Evolutionary conservation across 2,329 filamentous ascomycete species (phyloP).

Genomic region (Aspergillus flavus): DNA sequence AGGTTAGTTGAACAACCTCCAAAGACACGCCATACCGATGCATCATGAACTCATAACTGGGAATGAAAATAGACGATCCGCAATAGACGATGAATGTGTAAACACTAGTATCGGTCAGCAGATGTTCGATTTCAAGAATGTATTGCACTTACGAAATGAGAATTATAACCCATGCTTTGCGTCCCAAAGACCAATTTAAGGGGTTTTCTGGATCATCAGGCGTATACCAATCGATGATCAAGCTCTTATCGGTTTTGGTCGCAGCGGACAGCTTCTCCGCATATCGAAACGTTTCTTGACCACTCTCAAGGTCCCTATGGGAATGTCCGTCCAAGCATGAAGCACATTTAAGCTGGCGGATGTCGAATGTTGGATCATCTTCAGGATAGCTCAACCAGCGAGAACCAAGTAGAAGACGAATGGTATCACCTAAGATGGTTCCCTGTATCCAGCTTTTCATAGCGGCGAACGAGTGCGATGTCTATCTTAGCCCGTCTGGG

Average conservation of each 20-base stretch:
- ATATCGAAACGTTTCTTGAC: not conserved
- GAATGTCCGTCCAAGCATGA: not conserved
- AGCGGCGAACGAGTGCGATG: not conserved
- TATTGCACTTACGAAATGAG: slow-evolving; percentile 3
- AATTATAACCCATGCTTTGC: slow-evolving; percentile 27
- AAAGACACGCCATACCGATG: slow-evolving; percentile 31
- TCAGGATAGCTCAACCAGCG: not conserved
- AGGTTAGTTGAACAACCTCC: slow-evolving; percentile 31
- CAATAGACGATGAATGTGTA: slow-evolving; percentile 45
- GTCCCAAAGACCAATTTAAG: slow-evolving; percentile 36
- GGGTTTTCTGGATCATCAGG: slow-evolving; percentile 29
- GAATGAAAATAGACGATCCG: slow-evolving; percentile 36
- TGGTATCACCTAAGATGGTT: not conserved
- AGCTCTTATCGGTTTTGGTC: not conserved
- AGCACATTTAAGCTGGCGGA: not conserved
- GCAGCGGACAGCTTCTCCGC: not conserved
- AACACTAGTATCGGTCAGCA: slow-evolving; percentile 15
- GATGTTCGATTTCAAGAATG: not conserved
- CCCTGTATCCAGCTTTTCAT: not conserved
- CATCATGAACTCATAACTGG: slow-evolving; percentile 30
- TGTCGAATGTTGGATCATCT: not conserved
- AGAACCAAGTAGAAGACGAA: not conserved
- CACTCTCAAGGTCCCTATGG: not conserved
- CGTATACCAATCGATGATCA: slow-evolving; percentile 2
- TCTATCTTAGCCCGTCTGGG: no score